Percentiles rank a stretch among this genome's conserved stretches.
These are phyloP conservation scores for Parathielavia hyrcaniae DNA, from an alignment of 495 filamentous ascomycete species.

Conservation along the genomic window DNA sequence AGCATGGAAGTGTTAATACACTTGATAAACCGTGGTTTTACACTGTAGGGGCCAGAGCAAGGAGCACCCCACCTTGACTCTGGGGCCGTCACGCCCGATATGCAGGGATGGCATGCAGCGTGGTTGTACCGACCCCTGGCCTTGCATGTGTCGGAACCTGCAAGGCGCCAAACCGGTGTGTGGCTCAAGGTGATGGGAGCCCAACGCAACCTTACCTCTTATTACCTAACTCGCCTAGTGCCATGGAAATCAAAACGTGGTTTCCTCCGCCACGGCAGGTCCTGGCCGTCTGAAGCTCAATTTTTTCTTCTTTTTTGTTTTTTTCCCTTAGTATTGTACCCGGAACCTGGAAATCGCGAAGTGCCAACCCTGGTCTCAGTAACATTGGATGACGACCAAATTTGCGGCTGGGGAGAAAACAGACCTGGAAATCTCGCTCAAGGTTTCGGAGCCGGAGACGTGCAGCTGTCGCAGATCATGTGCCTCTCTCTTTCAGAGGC, in stretches of 20 bases:
- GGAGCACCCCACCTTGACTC: no score
- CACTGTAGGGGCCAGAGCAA: no score
- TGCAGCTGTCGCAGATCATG: constrained; percentile 8
- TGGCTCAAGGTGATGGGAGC: neutral
- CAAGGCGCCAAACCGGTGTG: neutral
- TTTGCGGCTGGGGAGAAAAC: neutral
- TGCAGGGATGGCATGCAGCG: constrained; percentile 12
- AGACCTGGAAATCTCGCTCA: neutral
- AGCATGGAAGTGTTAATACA: no score
- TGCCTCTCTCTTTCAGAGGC: neutral
- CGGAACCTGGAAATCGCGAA: no score
- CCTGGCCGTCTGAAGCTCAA: no score
- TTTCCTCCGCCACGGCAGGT: no score
- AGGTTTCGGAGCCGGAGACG: neutral
- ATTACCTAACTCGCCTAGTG: no score
- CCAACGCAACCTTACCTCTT: constrained; percentile 2
- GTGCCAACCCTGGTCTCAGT: no score
- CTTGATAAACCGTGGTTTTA: no score
- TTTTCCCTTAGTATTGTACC: no score
- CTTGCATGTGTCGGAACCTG: constrained; percentile 7
- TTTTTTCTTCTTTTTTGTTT: no score
- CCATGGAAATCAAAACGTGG: neutral
- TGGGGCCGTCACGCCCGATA: neutral
- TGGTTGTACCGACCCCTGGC: neutral
- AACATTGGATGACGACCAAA: no score